Percentiles rank a stretch among this genome's conserved stretches.
Conservation (phyloP, 371 early-diverging fungal genomes). For the Apophysomyces ossiformis region DNA sequence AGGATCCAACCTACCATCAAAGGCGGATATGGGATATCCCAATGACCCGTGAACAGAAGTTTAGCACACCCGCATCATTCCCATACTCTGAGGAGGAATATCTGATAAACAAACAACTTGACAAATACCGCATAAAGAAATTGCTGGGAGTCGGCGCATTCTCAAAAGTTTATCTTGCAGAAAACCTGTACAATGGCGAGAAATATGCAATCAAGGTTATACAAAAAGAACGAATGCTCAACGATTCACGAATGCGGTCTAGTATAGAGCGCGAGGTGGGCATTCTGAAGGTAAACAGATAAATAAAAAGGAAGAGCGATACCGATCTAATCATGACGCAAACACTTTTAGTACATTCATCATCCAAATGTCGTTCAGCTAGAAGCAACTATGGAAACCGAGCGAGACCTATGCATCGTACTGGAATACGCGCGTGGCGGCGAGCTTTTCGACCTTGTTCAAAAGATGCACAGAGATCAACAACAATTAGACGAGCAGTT, state of each 20-base stretch:
- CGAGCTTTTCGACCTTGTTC: slow-evolving; percentile 70
- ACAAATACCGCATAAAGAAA: slow-evolving; percentile 33
- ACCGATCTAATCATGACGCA: background rate
- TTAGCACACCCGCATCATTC: slow-evolving; percentile 17
- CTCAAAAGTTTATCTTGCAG: slow-evolving; percentile 49
- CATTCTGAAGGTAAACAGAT: slow-evolving; percentile 40
- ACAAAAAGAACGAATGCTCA: slow-evolving; percentile 39
- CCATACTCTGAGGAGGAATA: slow-evolving; percentile 25
- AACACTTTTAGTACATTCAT: slow-evolving; percentile 48
- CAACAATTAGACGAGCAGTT: slow-evolving; percentile 33
- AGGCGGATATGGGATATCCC: background rate
- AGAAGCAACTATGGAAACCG: slow-evolving; percentile 74
- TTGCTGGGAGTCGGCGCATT: slow-evolving; percentile 54
- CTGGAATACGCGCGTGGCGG: slow-evolving; percentile 70
- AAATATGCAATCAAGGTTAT: slow-evolving; percentile 50
- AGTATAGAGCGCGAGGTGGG: slow-evolving; percentile 55
- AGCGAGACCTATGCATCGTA: slow-evolving; percentile 63
- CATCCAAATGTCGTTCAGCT: slow-evolving; percentile 76
- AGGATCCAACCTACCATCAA: slow-evolving; percentile 13
- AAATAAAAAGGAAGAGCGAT: background rate
- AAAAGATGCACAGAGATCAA: slow-evolving; percentile 41
- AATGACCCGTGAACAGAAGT: slow-evolving; percentile 30
- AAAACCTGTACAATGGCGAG: slow-evolving; percentile 18
- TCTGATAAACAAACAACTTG: slow-evolving; percentile 41
- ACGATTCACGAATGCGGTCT: slow-evolving; percentile 45